A percentile compares a stretch with the other conserved stretches of the same genome.
Evolutionary conservation across 139 green algal species (phyloP).

Genomic region (Eudorina sp.): DNA sequence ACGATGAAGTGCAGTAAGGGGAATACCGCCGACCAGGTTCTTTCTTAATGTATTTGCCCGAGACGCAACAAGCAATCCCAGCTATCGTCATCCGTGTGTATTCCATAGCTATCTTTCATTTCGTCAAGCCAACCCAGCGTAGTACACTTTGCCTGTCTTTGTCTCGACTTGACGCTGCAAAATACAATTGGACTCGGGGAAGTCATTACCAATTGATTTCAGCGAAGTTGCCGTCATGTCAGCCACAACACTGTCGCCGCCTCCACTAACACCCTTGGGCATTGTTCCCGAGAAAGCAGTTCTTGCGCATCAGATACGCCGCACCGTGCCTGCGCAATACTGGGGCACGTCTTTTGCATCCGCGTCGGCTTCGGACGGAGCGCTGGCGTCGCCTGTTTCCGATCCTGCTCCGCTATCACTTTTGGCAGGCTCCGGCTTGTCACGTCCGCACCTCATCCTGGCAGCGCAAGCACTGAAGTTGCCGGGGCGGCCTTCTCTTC

Average conservation of each 20-base stretch:
- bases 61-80: too few relatives aligned
- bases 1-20: too few relatives aligned
- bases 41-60: too few relatives aligned
- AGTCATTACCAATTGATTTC: too few relatives aligned
- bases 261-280: conserved; percentile 1
- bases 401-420: conserved; percentile 74
- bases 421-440: conserved; percentile 68
- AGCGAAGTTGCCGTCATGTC: too few relatives aligned
- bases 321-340: conserved; percentile 75
- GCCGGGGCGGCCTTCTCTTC: conserved; percentile 42
- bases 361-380: conserved; percentile 63
- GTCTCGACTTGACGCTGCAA: too few relatives aligned
- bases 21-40: too few relatives aligned
- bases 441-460: conserved; percentile 77
- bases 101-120: too few relatives aligned
- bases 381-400: conserved; percentile 58
- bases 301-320: conserved; percentile 61
- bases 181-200: too few relatives aligned
- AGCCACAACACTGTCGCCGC: neutral
- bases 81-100: too few relatives aligned
- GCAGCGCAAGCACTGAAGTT: conserved; percentile 73
- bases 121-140: too few relatives aligned
- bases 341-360: conserved; percentile 69
- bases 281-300: conserved; percentile 74
- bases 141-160: too few relatives aligned